Percentiles rank a stretch among this genome's conserved stretches.
These are phyloP conservation scores for Somion occarium DNA, from an alignment of 1,284 basidiomycete genomes.

Conservation along the genomic window DNA sequence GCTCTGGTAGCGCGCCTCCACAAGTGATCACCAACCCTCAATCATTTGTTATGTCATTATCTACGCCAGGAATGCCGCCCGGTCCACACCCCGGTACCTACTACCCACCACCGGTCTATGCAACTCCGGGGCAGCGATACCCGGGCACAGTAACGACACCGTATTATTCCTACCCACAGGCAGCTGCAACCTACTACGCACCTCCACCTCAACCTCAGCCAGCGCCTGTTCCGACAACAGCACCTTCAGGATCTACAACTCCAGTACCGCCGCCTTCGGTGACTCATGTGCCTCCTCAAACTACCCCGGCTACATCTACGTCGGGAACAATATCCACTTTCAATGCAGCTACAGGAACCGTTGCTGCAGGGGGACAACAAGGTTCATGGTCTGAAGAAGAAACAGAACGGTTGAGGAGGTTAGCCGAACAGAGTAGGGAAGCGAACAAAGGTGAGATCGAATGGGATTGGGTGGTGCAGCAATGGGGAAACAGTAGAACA, in stretches of 20 bases:
- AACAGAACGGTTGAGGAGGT: slow-evolving; percentile 54
- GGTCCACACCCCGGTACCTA: slow-evolving; percentile 34
- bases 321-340: slow-evolving; percentile 32
- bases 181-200: slow-evolving; percentile 32
- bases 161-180: slow-evolving; percentile 43
- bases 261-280: slow-evolving; percentile 16
- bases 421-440: slow-evolving; percentile 60
- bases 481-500: slow-evolving; percentile 68
- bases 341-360: slow-evolving; percentile 31
- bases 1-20: slow-evolving; percentile 16
- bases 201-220: slow-evolving; percentile 21
- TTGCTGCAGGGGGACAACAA: slow-evolving; percentile 46
- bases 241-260: not conserved
- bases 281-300: slow-evolving; percentile 8
- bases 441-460: slow-evolving; percentile 49
- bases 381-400: slow-evolving; percentile 77
- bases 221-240: slow-evolving; percentile 7
- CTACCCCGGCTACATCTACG: not conserved
- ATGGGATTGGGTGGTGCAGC: slow-evolving; percentile 69
- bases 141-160: slow-evolving; percentile 39
- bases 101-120: slow-evolving; percentile 40
- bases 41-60: slow-evolving; percentile 64
- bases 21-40: slow-evolving; percentile 66
- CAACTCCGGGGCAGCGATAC: slow-evolving; percentile 37
- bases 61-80: slow-evolving; percentile 29